Percentiles rank a stretch among this genome's conserved stretches.
These are phyloP conservation scores for Chlorella sp. DNA, from an alignment of 139 green algal genomes.

Conservation along the genomic window DNA sequence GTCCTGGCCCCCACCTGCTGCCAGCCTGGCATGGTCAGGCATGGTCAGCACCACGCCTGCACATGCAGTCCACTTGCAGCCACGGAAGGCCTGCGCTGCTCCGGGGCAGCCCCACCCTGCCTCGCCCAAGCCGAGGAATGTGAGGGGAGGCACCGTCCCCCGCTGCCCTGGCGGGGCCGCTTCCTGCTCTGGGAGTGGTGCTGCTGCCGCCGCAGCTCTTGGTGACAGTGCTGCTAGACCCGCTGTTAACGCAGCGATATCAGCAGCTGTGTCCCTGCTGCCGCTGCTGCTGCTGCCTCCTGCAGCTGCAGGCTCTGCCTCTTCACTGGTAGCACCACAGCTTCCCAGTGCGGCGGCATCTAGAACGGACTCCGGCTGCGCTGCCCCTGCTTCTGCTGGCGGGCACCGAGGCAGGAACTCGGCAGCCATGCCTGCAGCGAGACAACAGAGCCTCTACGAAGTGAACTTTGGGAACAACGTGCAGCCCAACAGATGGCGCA, in stretches of 20 bases:
- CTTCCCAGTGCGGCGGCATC: not conserved
- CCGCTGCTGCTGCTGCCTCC: not conserved
- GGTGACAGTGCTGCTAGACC: not conserved
- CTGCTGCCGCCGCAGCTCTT: not conserved
- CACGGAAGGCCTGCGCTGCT: not conserved
- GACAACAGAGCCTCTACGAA: no score
- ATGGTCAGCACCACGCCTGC: conserved; percentile 19
- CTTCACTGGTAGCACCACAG: not conserved
- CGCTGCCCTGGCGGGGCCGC: not conserved
- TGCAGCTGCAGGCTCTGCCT: not conserved
- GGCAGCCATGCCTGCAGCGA: conserved; percentile 1
- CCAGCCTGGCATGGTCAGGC: not conserved
- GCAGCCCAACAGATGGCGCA: no score
- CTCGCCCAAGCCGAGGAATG: not conserved
- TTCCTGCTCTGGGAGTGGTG: not conserved
- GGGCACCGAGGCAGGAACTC: conserved; percentile 6
- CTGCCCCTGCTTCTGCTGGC: not conserved
- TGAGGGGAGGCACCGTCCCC: not conserved
- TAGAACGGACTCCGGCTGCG: no score
- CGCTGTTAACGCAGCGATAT: no score
- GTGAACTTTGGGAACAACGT: no score
- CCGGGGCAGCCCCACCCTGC: conserved; percentile 17
- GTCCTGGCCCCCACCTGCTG: not conserved
- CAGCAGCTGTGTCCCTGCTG: not conserved
- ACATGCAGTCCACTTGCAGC: conserved; percentile 19